A percentile compares a stretch with the other conserved stretches of the same genome.
phyloP scores from a whole-genome alignment of 768 basidiomycete genomes.

The Calvatia gigantea region DNA sequence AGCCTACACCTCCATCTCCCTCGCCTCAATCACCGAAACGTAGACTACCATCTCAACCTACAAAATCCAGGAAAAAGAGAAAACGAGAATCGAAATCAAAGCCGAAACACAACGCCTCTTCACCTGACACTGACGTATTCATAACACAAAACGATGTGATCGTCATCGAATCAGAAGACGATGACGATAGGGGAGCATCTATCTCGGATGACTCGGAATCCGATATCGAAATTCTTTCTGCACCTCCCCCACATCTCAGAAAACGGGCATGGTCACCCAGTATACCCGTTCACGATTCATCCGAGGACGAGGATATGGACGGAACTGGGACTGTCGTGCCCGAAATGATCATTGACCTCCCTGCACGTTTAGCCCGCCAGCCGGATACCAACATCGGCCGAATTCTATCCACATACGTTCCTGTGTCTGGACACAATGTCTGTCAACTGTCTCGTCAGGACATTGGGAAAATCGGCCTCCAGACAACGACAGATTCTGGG shows the following conservation, averaged over 20 bases:
- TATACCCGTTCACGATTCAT: conserved; percentile 42
- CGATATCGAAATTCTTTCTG: not conserved
- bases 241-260: conserved; percentile 15
- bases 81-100: conserved; percentile 25
- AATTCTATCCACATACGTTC: conserved; percentile 48
- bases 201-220: conserved; percentile 11
- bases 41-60: conserved; percentile 30
- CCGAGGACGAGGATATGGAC: conserved; percentile 43
- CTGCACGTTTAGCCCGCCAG: not conserved
- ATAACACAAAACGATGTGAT: conserved; percentile 34
- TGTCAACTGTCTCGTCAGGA: conserved; percentile 43
- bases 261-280: conserved; percentile 61
- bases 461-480: conserved; percentile 18
- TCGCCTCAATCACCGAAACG: conserved; percentile 40
- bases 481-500: conserved; percentile 18
- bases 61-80: conserved; percentile 18
- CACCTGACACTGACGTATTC: conserved; percentile 25
- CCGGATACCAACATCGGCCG: not conserved
- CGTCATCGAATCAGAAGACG: conserved; percentile 34
- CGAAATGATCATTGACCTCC: conserved; percentile 17
- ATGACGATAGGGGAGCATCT: conserved; percentile 26
- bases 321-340: conserved; percentile 24
- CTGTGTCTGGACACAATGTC: conserved; percentile 39
- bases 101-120: conserved; percentile 29
- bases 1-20: conserved; percentile 8